phyloP scores from a whole-genome alignment of 164 flowering plant species.

The Aristolochia californica region DNA sequence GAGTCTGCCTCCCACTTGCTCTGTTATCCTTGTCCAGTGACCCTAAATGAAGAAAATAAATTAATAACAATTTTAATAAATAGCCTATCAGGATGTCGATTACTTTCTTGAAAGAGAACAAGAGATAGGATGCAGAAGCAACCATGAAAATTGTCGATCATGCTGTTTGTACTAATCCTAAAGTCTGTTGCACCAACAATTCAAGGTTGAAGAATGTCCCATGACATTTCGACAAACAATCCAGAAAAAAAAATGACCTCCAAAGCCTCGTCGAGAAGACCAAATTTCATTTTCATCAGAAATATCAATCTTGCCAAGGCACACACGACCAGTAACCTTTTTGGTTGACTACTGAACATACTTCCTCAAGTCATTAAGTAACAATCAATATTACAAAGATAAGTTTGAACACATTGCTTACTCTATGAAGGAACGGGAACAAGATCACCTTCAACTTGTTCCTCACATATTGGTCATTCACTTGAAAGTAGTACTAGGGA shows the following conservation, averaged over 20 bases:
- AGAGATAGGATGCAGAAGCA: too few relatives aligned
- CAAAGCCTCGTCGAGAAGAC: not conserved
- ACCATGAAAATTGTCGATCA: too few relatives aligned
- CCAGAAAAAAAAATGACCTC: too few relatives aligned
- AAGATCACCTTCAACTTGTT: constrained; percentile 69
- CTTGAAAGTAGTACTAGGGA: constrained; percentile 77
- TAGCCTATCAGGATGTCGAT: too few relatives aligned
- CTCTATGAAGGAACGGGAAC: constrained; percentile 66
- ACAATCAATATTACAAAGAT: not conserved
- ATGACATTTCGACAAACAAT: too few relatives aligned
- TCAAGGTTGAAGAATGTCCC: too few relatives aligned
- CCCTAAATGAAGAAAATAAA: constrained; percentile 23
- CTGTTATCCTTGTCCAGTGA: constrained; percentile 54
- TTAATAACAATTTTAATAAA: too few relatives aligned
- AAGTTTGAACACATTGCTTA: constrained; percentile 10
- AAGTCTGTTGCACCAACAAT: too few relatives aligned
- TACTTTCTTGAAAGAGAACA: too few relatives aligned
- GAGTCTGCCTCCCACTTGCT: constrained; percentile 50
- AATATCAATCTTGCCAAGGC: not conserved
- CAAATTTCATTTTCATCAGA: not conserved
- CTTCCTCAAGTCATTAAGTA: too few relatives aligned
- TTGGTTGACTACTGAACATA: too few relatives aligned
- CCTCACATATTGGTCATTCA: constrained; percentile 62
- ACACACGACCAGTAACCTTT: not conserved
- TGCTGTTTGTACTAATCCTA: too few relatives aligned